Percentiles rank a stretch among this genome's conserved stretches.
phyloP scores from a whole-genome alignment of 1,284 basidiomycete genomes.

The Irpex sp. region DNA sequence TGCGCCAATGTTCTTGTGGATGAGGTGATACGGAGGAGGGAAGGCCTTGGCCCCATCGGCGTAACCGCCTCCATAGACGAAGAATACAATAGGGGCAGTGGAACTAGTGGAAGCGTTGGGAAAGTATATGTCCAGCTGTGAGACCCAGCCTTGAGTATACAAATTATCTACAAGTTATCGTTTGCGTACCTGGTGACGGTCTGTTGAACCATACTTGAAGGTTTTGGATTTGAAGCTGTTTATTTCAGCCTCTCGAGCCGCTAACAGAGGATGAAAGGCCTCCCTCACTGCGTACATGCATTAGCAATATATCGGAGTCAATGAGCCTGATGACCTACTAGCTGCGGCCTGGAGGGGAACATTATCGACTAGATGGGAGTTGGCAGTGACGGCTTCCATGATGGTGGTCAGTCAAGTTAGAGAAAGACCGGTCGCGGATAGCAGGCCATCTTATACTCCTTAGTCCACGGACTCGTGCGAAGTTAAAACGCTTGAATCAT shows the following conservation, averaged over 20 bases:
- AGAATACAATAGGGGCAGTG: conserved; percentile 50
- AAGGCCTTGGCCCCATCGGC: conserved; percentile 42
- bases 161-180: too few species aligned
- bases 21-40: conserved; percentile 43
- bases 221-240: conserved; percentile 40
- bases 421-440: neutral
- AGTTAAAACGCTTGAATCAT: neutral
- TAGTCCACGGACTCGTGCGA: neutral
- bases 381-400: neutral
- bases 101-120: conserved; percentile 34
- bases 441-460: neutral
- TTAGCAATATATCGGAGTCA: neutral
- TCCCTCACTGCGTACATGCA: conserved; percentile 13
- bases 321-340: neutral
- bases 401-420: neutral
- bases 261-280: conserved; percentile 43
- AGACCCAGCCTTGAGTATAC: neutral
- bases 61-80: conserved; percentile 64
- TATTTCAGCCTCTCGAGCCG: conserved; percentile 38
- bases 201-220: conserved; percentile 50
- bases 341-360: neutral
- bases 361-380: neutral
- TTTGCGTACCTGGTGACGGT: conserved; percentile 48
- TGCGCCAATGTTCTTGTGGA: conserved; percentile 50
- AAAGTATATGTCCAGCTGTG: conserved; percentile 55